Evolutionary conservation across 495 filamentous ascomycete species (phyloP), one percentile per base, ranked within the genome.

Genomic region (Xylaria cubensis): DNA sequence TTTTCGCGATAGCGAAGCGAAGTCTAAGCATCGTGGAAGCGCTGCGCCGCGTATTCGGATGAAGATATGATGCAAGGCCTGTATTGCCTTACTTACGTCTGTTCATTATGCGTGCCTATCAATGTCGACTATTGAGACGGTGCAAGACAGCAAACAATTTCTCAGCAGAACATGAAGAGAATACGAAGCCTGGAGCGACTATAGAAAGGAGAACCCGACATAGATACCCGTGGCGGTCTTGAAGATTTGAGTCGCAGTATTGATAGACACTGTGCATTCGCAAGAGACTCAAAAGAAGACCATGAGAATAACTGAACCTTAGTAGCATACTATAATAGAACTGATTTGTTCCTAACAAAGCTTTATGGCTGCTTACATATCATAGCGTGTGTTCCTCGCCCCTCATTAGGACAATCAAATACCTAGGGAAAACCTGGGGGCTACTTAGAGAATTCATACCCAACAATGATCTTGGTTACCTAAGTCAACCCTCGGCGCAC

Each of bases 21-120:
- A 6, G 17, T 59, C 36, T 44, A 10, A 36, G 48, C 32, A 34
- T 56, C 46, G 46, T 24, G 12, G 21, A 41, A 51, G 58, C 29
- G 42, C 56, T 19, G 46, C 68, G 44, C 68, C 68, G 58, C 19
- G 29, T 51, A 61, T 51, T 32, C 44, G 26, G 46, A 64, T 13
- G 4, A 24, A 32, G 15, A 53, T 10, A 21, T 53, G 29, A 8
- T 17, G 44, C 59, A 56, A 32, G 17, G 19, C 4, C 21, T 4
- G 32, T 21, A 29, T 51, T 15, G 24, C 42, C n/a, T 19, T 5
- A 9, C n/a, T 19, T 5, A 9, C 19, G 2, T 21, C 39, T 29
- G 10, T 42, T 62, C 34, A n/a, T 41, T 15, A 7, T 13, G 24
- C 41, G 46, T 55, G 46, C 32, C 32, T 34, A 17, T 64, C 36